Evolutionary conservation across 2,329 filamentous ascomycete species (phyloP), one percentile per base, ranked within the genome.

Genomic region (Acarospora socialis): DNA sequence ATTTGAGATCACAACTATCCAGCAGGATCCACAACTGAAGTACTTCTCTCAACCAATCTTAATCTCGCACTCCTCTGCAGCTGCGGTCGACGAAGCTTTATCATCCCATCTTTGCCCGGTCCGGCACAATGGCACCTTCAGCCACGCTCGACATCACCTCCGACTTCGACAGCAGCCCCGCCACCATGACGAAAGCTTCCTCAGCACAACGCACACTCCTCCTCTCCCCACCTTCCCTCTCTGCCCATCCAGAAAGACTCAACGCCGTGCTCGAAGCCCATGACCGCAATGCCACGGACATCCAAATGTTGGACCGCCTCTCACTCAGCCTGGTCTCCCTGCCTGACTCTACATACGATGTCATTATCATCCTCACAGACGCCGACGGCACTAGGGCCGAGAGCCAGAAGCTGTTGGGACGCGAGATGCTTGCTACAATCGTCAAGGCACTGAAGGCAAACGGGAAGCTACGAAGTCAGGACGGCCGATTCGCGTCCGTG

Each of bases 281-380:
- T 60, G 75, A 90, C 54, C 77, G 83, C 50, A 61, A 68, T 41
- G 64, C 69, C 27, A 87, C 84, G 40, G 90, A 98, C 52, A 67
- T 98, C 32, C 90, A 95, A 57, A 98, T 98, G 90, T 79, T 98
- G 39, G 90, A 98, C 60, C 82, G 90, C 31, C 70, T 98, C 23
- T 74, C 81, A 2, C 71, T 81, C 21, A 83, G 83, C 39, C 66
- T 93, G 21, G 81, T 90, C 35, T 64, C 74, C 5, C 73, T 98
- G 0, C 79, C 86, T 1, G 46, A 70, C 33, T 62, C 71, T 29
- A 80, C 81, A 33, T 98, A 98, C 63, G 81, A 92, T 53, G 59
- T 80, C 25, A 70, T 95, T 25, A 70, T 94, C 28, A 68, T 98
- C 33, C 74, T 95, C 40, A 78, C 81, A 41, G 82, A 86, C 54